Evolutionary conservation across 768 basidiomycete genomes (phyloP).

Genomic region (Lactarius trivialis): DNA sequence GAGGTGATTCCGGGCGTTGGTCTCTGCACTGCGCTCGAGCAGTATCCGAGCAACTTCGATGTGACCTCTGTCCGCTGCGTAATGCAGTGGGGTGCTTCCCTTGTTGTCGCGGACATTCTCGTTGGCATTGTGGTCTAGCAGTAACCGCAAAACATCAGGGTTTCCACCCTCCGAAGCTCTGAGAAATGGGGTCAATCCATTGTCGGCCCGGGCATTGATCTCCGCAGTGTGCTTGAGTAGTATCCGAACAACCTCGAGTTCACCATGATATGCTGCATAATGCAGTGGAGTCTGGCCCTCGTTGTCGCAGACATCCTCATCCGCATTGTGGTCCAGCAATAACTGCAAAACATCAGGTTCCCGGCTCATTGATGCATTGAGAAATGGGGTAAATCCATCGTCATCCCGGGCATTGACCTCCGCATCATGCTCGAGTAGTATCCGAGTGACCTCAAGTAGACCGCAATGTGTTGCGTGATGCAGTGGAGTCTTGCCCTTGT

Average conservation of each 20-base stretch:
- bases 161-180: not conserved
- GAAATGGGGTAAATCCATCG: too few relatives aligned
- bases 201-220: not conserved
- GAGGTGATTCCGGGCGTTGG: not conserved
- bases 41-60: not conserved
- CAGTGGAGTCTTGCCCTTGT: not conserved
- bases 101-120: not conserved
- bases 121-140: not conserved
- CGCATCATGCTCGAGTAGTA: too few relatives aligned
- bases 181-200: not conserved
- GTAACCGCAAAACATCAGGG: not conserved
- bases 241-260: too few relatives aligned
- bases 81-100: not conserved
- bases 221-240: not conserved
- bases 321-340: too few relatives aligned
- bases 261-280: too few relatives aligned
- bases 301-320: too few relatives aligned
- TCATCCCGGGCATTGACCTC: too few relatives aligned
- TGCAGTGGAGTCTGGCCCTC: too few relatives aligned
- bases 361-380: too few relatives aligned
- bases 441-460: too few relatives aligned
- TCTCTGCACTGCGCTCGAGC: not conserved
- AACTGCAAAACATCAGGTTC: too few relatives aligned
- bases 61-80: not conserved
- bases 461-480: too few relatives aligned